A percentile compares a stretch with the other conserved stretches of the same genome.
These are phyloP conservation scores for Colletotrichum lentis DNA, from an alignment of 2,329 filamentous ascomycete genomes.

Conservation along the genomic window DNA sequence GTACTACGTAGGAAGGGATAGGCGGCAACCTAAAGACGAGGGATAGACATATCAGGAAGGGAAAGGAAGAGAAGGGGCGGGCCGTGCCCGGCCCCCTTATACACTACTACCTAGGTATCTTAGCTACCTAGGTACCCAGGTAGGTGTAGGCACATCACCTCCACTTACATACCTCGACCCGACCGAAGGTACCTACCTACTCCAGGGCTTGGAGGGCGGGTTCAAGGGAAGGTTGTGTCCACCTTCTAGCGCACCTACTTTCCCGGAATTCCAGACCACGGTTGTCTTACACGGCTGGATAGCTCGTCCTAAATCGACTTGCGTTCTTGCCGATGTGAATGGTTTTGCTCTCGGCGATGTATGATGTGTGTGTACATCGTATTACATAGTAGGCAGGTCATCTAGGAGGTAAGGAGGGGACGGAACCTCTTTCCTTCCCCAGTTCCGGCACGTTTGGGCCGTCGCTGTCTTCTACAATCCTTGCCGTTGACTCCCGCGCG, in stretches of 20 bases:
- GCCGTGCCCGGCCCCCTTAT: not conserved
- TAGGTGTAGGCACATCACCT: not conserved
- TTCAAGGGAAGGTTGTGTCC: not conserved
- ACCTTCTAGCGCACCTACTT: not conserved
- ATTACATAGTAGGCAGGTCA: too few relatives aligned
- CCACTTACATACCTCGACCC: not conserved
- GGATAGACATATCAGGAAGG: constrained; percentile 1
- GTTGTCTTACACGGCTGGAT: too few relatives aligned
- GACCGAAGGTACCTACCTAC: not conserved
- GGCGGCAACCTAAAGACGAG: not conserved
- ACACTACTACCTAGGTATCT: too few relatives aligned
- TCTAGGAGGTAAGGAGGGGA: not conserved
- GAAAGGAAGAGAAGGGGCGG: constrained; percentile 18
- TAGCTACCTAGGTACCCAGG: too few relatives aligned
- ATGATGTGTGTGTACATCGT: too few relatives aligned
- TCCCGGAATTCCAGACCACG: not conserved
- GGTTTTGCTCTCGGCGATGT: too few relatives aligned
- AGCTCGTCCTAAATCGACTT: too few relatives aligned
- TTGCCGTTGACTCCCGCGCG: not conserved
- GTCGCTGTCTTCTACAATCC: too few relatives aligned
- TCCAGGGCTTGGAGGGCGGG: not conserved
- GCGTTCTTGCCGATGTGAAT: too few relatives aligned
- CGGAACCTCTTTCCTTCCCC: not conserved
- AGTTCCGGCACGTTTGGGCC: not conserved
- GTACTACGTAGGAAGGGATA: not conserved